Conservation (phyloP, 2,329 filamentous ascomycete species). For the Neurospora sp. region DNA sequence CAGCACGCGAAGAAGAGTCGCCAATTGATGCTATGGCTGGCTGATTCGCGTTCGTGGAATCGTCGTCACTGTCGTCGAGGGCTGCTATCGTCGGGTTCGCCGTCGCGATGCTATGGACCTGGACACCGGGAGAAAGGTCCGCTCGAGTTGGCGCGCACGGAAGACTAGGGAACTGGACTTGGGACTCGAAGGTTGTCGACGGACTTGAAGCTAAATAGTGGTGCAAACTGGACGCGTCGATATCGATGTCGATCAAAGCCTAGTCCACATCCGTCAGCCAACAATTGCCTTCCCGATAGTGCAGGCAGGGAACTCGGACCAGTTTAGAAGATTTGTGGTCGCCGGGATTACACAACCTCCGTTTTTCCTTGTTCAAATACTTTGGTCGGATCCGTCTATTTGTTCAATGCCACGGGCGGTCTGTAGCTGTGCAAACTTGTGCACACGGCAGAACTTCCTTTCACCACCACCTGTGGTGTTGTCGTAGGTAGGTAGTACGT, state of each 20-base stretch:
- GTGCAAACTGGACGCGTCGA: not conserved
- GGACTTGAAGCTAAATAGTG: not conserved
- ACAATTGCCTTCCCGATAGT: not conserved
- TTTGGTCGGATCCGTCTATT: not conserved
- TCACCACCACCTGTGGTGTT: not conserved
- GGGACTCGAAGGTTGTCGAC: not conserved
- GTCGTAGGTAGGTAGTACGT: not conserved
- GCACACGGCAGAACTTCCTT: not conserved
- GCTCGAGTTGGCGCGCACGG: not conserved
- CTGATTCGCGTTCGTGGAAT: not conserved
- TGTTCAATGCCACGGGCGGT: not conserved
- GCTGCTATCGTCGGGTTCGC: not conserved
- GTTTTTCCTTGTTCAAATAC: not conserved
- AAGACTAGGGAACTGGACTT: not conserved
- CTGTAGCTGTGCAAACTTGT: not conserved
- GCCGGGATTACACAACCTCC: not conserved
- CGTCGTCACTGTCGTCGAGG: not conserved
- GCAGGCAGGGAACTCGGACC: not conserved
- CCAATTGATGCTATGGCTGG: not conserved
- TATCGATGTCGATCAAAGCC: not conserved
- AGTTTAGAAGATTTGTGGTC: not conserved
- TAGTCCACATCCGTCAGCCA: not conserved
- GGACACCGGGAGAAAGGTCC: not conserved
- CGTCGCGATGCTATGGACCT: not conserved
- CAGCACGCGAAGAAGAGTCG: not conserved